phyloP scores from a whole-genome alignment of 148 eudicot species.

The Rhododendron simsii region DNA sequence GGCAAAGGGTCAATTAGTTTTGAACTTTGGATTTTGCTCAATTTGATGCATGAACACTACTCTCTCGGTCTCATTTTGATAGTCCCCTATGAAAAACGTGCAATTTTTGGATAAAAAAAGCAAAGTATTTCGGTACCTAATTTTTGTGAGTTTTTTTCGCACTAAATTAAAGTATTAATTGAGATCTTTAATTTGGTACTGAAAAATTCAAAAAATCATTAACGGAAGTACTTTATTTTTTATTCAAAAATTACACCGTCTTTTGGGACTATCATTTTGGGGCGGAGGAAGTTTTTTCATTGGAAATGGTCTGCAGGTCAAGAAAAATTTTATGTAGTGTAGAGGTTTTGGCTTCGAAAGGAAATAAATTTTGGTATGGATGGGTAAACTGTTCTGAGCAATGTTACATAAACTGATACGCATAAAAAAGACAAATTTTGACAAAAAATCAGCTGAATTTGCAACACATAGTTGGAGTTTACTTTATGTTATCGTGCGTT shows the following conservation, averaged over 20 bases:
- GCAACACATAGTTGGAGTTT: not conserved
- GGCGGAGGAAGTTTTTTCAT: not conserved
- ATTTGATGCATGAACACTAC: not conserved
- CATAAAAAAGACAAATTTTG: not conserved
- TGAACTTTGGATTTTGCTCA: not conserved
- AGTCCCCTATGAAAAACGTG: no score
- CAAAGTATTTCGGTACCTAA: no score
- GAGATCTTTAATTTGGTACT: no score
- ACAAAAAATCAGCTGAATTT: not conserved
- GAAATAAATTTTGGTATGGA: not conserved
- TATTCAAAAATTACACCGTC: no score
- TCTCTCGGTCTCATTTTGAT: no score
- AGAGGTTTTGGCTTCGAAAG: not conserved
- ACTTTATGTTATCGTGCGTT: not conserved
- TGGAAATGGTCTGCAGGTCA: not conserved
- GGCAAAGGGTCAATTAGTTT: not conserved
- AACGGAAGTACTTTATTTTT: no score
- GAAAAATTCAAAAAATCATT: no score
- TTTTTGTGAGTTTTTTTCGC: no score
- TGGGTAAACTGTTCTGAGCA: not conserved
- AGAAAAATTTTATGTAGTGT: not conserved
- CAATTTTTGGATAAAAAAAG: no score
- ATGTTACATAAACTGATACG: not conserved
- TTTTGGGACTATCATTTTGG: no score
- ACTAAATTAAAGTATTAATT: no score